These are phyloP conservation scores for Kalmusia sp. DNA, from an alignment of 2,329 filamentous ascomycete species.

Conservation along the genomic window DNA sequence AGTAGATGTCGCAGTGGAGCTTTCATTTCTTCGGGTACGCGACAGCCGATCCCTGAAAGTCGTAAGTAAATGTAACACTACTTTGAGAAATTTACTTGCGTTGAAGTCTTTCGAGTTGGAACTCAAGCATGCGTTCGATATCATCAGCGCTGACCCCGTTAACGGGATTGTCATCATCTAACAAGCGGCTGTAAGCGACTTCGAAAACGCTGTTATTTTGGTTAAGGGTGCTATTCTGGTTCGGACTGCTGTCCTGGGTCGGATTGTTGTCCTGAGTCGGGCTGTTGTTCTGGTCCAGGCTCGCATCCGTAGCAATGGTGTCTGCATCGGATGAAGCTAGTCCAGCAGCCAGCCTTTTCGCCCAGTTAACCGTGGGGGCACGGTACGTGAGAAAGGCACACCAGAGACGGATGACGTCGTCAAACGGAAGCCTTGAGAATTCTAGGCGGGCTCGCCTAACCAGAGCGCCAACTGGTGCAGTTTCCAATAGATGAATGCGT, in stretches of 20 bases:
- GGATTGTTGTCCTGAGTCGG: no score
- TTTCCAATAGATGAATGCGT: constrained; percentile 70
- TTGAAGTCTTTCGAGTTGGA: constrained; percentile 88
- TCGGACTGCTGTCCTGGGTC: no score
- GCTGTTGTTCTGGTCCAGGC: constrained; percentile 58
- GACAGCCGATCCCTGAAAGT: constrained; percentile 71
- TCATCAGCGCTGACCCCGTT: constrained; percentile 75
- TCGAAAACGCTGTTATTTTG: constrained; percentile 55
- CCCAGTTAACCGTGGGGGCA: constrained; percentile 73
- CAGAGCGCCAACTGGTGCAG: constrained; percentile 82
- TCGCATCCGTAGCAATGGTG: constrained; percentile 66
- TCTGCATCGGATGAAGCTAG: constrained; percentile 56
- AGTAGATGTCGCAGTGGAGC: constrained; percentile 74
- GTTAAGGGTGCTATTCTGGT: no score
- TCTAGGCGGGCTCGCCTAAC: constrained; percentile 79
- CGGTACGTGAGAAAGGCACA: constrained; percentile 81
- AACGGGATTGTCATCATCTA: constrained; percentile 47
- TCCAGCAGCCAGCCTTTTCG: constrained; percentile 49
- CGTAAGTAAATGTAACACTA: constrained; percentile 1
- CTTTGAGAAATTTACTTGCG: constrained; percentile 57
- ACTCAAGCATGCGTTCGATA: constrained; percentile 80
- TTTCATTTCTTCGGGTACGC: constrained; percentile 77
- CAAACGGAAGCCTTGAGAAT: constrained; percentile 80
- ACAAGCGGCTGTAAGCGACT: constrained; percentile 59
- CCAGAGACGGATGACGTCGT: constrained; percentile 81